Conservation (phyloP, 169 alveolate species). For the Babesia divergens region DNA sequence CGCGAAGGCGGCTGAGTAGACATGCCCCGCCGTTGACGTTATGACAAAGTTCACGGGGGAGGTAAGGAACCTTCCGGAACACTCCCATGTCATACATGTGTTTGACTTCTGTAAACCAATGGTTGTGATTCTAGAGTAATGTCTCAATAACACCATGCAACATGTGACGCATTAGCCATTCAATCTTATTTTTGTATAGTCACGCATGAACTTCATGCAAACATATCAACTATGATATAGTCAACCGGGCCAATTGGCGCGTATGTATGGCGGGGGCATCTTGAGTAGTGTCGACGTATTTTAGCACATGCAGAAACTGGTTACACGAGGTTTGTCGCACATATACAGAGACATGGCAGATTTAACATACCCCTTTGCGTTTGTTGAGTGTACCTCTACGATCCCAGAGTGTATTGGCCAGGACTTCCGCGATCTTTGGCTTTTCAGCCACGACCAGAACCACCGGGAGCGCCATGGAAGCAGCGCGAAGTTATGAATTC, state of each 20-base stretch:
- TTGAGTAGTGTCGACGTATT: too few species aligned
- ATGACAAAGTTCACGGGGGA: slow-evolving; percentile 55
- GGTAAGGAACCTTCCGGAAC: slow-evolving; percentile 25
- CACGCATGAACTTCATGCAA: too few species aligned
- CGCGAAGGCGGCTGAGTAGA: slow-evolving; percentile 91
- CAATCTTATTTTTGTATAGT: too few species aligned
- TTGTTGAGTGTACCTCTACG: neutral
- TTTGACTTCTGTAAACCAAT: slow-evolving; percentile 11
- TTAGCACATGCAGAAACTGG: too few species aligned
- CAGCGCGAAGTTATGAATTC: neutral
- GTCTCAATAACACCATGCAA: too few species aligned
- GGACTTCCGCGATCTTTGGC: slow-evolving; percentile 96
- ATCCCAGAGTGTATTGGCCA: slow-evolving; percentile 84
- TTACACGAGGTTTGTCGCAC: too few species aligned
- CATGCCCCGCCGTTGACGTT: slow-evolving; percentile 93
- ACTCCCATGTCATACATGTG: slow-evolving; percentile 28
- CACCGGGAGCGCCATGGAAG: slow-evolving; percentile 9
- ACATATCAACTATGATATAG: too few species aligned
- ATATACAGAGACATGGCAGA: too few species aligned
- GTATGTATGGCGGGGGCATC: too few species aligned
- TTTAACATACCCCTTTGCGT: slow-evolving; percentile 22
- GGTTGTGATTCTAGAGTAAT: too few species aligned
- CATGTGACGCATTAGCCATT: too few species aligned
- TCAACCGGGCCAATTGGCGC: too few species aligned
- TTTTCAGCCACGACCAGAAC: slow-evolving; percentile 98